Percentiles rank a stretch among this genome's conserved stretches.
phyloP scores from a whole-genome alignment of 2,329 filamentous ascomycete genomes.

The Hypoxylon sp. region DNA sequence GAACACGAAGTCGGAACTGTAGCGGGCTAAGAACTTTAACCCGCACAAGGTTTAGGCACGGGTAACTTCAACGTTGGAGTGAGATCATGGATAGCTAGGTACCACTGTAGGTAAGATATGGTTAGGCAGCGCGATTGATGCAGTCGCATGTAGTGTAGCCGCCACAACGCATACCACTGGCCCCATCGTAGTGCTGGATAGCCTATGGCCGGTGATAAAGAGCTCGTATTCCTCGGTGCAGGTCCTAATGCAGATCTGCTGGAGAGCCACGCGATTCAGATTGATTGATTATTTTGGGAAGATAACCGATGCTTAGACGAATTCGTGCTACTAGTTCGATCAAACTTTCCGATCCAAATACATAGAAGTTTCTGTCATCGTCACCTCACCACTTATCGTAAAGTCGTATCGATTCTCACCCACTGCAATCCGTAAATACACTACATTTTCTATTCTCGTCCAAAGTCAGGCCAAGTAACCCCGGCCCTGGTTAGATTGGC shows the following conservation, averaged over 20 bases:
- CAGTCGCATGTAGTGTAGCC: constrained; percentile 33
- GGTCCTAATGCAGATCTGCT: constrained; percentile 28
- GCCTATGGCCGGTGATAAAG: constrained; percentile 26
- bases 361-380: constrained; percentile 5
- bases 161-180: constrained; percentile 36
- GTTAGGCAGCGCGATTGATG: constrained; percentile 9
- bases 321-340: constrained; percentile 15
- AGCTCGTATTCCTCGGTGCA: constrained; percentile 43
- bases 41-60: constrained; percentile 33
- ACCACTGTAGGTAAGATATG: not conserved
- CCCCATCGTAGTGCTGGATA: constrained; percentile 26
- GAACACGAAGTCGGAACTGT: constrained; percentile 43
- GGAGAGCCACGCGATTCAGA: constrained; percentile 41
- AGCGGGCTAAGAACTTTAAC: constrained; percentile 29
- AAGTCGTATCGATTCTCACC: constrained; percentile 6
- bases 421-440: not conserved
- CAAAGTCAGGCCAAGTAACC: constrained; percentile 4
- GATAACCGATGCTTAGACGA: constrained; percentile 21
- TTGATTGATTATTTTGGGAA: constrained; percentile 38
- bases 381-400: constrained; percentile 7
- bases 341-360: constrained; percentile 5
- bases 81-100: constrained; percentile 4
- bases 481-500: constrained; percentile 20
- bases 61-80: constrained; percentile 6
- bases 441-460: constrained; percentile 14